Evolutionary conservation across 139 green algal species (phyloP).

Genomic region (Tetradesmus lagerheimii): DNA sequence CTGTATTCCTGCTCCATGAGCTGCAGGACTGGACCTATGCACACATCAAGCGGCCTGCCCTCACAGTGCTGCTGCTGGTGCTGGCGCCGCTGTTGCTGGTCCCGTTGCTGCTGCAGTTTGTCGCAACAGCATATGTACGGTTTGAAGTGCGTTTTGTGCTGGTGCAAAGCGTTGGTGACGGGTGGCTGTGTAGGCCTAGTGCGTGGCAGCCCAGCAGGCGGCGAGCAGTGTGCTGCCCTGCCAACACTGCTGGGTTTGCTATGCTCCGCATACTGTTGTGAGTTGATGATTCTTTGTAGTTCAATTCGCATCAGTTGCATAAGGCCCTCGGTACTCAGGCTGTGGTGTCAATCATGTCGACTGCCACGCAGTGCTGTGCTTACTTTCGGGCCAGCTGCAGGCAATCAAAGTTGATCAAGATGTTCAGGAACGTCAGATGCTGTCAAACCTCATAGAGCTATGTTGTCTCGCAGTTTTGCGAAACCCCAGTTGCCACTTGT

Average conservation of each 20-base stretch:
- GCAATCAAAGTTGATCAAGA: too few species aligned
- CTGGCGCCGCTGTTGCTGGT: background rate
- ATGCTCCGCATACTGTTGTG: background rate
- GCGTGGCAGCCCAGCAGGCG: background rate
- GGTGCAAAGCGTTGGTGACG: background rate
- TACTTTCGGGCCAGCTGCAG: background rate
- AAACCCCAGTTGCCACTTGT: background rate
- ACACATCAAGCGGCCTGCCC: constrained; percentile 3
- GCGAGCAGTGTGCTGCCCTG: background rate
- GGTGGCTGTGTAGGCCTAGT: background rate
- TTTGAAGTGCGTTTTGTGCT: background rate
- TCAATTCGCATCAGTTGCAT: too few species aligned
- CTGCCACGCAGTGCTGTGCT: background rate
- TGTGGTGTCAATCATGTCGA: background rate
- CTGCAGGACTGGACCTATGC: constrained; percentile 24
- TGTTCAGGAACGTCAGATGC: too few species aligned
- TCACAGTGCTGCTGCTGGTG: background rate
- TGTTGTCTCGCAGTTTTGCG: too few species aligned
- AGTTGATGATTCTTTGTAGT: too few species aligned
- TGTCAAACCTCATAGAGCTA: too few species aligned
- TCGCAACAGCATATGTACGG: background rate
- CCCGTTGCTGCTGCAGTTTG: background rate
- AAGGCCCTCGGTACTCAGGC: too few species aligned
- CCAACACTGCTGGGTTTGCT: background rate
- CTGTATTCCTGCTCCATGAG: constrained; percentile 45